Percentiles rank a stretch among this genome's conserved stretches.
phyloP scores from a whole-genome alignment of 2,329 filamentous ascomycete genomes.

The Fonsecaea erecta region DNA sequence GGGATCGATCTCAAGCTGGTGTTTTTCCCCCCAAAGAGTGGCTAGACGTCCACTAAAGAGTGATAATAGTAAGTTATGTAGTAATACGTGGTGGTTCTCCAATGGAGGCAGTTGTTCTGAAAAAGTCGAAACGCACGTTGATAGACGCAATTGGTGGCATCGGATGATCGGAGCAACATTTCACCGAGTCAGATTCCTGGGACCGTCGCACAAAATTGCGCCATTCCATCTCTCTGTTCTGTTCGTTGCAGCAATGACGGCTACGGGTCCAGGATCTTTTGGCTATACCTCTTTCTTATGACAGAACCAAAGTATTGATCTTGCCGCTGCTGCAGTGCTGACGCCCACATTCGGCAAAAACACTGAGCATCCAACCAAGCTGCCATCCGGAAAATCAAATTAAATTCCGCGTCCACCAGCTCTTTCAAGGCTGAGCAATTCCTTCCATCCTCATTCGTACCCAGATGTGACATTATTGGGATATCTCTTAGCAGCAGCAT shows the following conservation, averaged over 20 bases:
- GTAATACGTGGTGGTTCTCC: too few species aligned
- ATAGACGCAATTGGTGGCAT: neutral
- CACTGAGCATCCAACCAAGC: neutral
- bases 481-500: conserved; percentile 6
- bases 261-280: neutral
- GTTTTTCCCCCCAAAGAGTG: too few species aligned
- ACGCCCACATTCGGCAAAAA: neutral
- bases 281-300: neutral
- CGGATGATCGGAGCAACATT: conserved; percentile 23
- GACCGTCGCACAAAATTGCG: neutral
- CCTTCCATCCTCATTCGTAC: neutral
- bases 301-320: neutral
- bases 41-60: too few species aligned
- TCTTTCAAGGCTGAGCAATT: neutral
- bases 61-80: too few species aligned
- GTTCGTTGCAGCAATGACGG: neutral
- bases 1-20: too few species aligned
- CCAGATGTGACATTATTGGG: neutral
- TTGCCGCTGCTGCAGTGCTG: neutral
- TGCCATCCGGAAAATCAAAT: neutral
- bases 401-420: neutral
- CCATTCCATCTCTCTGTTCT: neutral
- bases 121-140: neutral
- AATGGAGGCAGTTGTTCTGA: too few species aligned
- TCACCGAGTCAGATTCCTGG: neutral